Base-by-base conservation (phyloP, 441 rosid genomes). In the Mallotus repandus region DNA sequence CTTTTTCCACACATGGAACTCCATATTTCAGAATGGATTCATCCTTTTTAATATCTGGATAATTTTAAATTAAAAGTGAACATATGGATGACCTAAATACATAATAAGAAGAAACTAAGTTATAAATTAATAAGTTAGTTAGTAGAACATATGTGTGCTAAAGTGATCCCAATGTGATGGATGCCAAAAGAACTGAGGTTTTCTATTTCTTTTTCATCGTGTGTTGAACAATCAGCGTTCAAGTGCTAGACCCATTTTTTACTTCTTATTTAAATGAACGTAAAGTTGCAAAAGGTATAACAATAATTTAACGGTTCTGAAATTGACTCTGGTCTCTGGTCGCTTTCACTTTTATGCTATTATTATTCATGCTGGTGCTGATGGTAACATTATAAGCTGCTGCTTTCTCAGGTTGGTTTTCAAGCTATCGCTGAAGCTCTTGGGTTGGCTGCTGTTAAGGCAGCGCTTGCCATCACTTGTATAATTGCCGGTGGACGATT, bases 371-470 rank as follows among this genome's bases (percentile, higher is more conserved):
- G 54, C 69, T 65, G 15, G 54, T 57, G 66, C 60, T 79, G 15
- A 63, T 80, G 48, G 63, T 57, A 57, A 56, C 59, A 69, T 64
- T 62, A 70, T 74, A 68, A 61, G 72, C 73, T 61, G 46, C 69
- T 86, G 70, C 54, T 63, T 86, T 84, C 73, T 72, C 89, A 93
- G 98, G 82, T 96, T 84, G 99, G 98, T 71, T 88, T 93, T 83
- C 89, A 91, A 85, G 97, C 99, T 73, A 96, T 96, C 80, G 97
- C 95, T 65, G 99, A 96, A 83, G 99, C 99, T 79, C 97, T 96
- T 80, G 99, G 99, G 74, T 63, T 91, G 67, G 99, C 99, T 77
- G 98, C 92, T 80, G 97, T 96, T 71, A 96, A 91, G 85, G 98
- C 98, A n/a, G 88, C 89, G 18, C 89, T 91, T 86, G 99, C 99